Percentiles rank a stretch among this genome's conserved stretches.
Evolutionary conservation across 1,284 basidiomycete species (phyloP).

Genomic region (Grifola frondosa): DNA sequence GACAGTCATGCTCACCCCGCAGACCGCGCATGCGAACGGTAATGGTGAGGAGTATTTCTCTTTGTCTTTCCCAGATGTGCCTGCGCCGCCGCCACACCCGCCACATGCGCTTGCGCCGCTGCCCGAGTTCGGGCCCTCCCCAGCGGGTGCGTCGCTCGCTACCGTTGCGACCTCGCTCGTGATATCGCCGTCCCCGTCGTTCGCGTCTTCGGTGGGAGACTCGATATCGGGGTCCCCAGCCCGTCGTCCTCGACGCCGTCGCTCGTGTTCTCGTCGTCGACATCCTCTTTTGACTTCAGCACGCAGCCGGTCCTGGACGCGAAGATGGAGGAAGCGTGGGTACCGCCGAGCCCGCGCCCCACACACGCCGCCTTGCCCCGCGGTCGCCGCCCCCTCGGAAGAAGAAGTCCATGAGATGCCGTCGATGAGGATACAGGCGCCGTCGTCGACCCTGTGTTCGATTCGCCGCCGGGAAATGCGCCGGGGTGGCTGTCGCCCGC

Average conservation of each 20-base stretch:
- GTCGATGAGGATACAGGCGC: constrained; percentile 8
- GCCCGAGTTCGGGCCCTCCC: constrained; percentile 1
- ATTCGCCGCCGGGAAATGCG: constrained; percentile 1
- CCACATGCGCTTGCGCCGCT: constrained; percentile 8
- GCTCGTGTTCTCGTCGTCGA: constrained; percentile 23
- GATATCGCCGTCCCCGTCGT: constrained; percentile 15
- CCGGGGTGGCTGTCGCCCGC: constrained; percentile 12
- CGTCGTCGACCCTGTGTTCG: constrained; percentile 5
- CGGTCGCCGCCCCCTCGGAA: constrained; percentile 9
- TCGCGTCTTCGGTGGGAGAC: constrained; percentile 17
- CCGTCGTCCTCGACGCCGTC: constrained; percentile 22
- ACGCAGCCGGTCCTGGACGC: constrained; percentile 4
- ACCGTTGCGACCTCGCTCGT: constrained; percentile 8
- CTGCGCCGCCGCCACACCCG: constrained; percentile 4
- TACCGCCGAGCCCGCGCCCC: constrained; percentile 4
- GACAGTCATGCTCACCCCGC: constrained; percentile 22
- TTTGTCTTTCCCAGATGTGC: constrained; percentile 9
- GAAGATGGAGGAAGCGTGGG: constrained; percentile 7
- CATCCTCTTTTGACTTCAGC: constrained; percentile 18
- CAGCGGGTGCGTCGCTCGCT: constrained; percentile 6
- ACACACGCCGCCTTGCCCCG: constrained; percentile 9
- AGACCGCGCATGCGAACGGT: background rate
- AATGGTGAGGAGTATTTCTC: constrained; percentile 33
- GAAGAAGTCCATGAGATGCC: constrained; percentile 8
- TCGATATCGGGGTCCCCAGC: constrained; percentile 16